These are phyloP conservation scores for Grigorovia jiainica DNA, from an alignment of 805 yeast genomes.

Conservation along the genomic window DNA sequence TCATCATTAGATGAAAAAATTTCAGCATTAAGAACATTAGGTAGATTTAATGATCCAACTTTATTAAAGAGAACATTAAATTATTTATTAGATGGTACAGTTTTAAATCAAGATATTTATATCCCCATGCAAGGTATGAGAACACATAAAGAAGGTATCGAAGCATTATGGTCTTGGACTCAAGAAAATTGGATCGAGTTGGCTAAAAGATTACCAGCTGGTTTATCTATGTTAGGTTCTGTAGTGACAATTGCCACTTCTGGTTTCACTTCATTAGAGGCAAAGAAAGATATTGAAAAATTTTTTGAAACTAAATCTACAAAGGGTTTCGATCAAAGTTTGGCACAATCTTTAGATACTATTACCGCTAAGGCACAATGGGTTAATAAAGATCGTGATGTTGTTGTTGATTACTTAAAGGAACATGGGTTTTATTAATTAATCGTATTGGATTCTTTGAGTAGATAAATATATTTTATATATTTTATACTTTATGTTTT, in stretches of 20 bases:
- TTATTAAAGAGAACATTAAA: constrained; percentile 48
- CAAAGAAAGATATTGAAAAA: constrained; percentile 39
- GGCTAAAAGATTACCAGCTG: constrained; percentile 63
- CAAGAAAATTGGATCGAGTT: constrained; percentile 64
- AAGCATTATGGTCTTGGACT: constrained; percentile 66
- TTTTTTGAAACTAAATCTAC: constrained; percentile 48
- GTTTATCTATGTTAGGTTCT: constrained; percentile 67
- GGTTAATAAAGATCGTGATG: constrained; percentile 46
- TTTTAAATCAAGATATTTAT: constrained; percentile 64
- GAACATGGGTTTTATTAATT: constrained; percentile 9
- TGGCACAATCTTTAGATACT: constrained; percentile 57
- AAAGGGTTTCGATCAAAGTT: constrained; percentile 54
- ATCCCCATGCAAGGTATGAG: constrained; percentile 71
- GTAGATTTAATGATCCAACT: constrained; percentile 45
- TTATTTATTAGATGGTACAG: constrained; percentile 47
- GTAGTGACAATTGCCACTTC: constrained; percentile 56
- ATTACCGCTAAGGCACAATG: constrained; percentile 48
- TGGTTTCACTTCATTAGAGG: constrained; percentile 49
- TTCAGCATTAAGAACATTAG: constrained; percentile 61
- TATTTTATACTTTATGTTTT: no score
- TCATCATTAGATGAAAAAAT: constrained; percentile 54
- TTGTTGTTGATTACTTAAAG: constrained; percentile 41
- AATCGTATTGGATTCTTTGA: neutral
- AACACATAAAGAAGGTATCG: constrained; percentile 53
- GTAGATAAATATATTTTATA: neutral